phyloP scores from a whole-genome alignment of 2,329 filamentous ascomycete genomes.

The Dothistroma septosporum region DNA sequence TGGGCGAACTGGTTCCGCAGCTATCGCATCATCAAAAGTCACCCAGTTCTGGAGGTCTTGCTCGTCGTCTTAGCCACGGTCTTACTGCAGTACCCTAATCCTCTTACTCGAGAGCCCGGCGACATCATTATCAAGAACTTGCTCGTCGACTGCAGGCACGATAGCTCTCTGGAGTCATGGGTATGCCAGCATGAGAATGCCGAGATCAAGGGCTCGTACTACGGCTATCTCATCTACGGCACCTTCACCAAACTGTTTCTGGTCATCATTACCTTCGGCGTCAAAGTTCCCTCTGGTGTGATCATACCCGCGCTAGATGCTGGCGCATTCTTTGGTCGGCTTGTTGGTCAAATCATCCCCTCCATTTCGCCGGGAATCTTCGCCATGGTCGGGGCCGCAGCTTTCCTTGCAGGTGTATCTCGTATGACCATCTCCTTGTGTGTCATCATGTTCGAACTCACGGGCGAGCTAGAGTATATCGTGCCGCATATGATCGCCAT shows the following conservation, averaged over 20 bases:
- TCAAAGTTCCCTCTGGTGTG: slow-evolving; percentile 58
- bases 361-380: slow-evolving; percentile 56
- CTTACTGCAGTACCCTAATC: slow-evolving; percentile 55
- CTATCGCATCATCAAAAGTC: slow-evolving; percentile 50
- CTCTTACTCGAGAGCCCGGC: slow-evolving; percentile 52
- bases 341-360: slow-evolving; percentile 46
- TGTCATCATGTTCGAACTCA: slow-evolving; percentile 61
- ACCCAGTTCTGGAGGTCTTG: slow-evolving; percentile 55
- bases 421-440: slow-evolving; percentile 57
- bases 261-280: slow-evolving; percentile 57
- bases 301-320: slow-evolving; percentile 58
- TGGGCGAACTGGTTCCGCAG: slow-evolving; percentile 56
- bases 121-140: slow-evolving; percentile 56
- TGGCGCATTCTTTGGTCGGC: slow-evolving; percentile 55
- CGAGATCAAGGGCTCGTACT: slow-evolving; percentile 41
- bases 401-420: slow-evolving; percentile 56
- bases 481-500: slow-evolving; percentile 56
- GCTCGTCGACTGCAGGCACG: slow-evolving; percentile 51
- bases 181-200: slow-evolving; percentile 50
- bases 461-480: slow-evolving; percentile 56
- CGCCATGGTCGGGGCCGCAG: slow-evolving; percentile 57
- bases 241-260: slow-evolving; percentile 53
- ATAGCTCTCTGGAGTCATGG: slow-evolving; percentile 39
- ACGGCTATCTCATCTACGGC: slow-evolving; percentile 51
- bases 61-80: slow-evolving; percentile 53